Base-by-base conservation (phyloP, 2,329 filamentous ascomycete species). In the Monosporascus sp. region DNA sequence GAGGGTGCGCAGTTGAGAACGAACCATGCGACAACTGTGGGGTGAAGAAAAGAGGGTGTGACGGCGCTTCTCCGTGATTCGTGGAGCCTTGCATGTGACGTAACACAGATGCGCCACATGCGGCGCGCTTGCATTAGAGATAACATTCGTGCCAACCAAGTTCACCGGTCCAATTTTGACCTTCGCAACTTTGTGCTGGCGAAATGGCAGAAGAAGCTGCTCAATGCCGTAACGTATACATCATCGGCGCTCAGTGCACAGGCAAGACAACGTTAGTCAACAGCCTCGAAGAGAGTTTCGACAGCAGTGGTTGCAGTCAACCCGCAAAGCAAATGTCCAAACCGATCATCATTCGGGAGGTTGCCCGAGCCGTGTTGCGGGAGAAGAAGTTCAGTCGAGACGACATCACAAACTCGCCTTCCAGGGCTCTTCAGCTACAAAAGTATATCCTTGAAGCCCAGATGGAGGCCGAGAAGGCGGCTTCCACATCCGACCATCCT, bases 201-300 rank as follows among this genome's bases (percentile, higher is more conserved):
- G 1, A 31, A 14, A 31, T 31, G 27, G 27, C 27, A 20, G 25
- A 15, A 37, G 45, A 51, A 38, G 31, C 47, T 18, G 18, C 15
- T 31, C 8, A 20, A 31, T 37, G n/a, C 50, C 39, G 37, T 14
- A 54, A 38, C 38, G 67, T 76, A 35, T 77, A 75, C 60, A 69
- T 77, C 38, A 64, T 75, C 31, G 74, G 75, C 3, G 68, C 74
- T 3, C 74, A 75, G 46, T 74, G 67, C 45, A 76, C 72, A 1
- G 74, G 75, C 38, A 77, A 76, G 56, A 75, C 72, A 1, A 76
- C 75, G 0, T 63, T 77, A 1, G 65, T 72, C 51, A 63, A 68
- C 38, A 65, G 65, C 1, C 61, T 76, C 2, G 59, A 61, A 24
- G 50, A 27, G 0, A 54, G 60, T 8, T 61, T 71, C 50, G 11